Conservation (phyloP, 768 basidiomycete species). For the Trametes meyenii region DNA sequence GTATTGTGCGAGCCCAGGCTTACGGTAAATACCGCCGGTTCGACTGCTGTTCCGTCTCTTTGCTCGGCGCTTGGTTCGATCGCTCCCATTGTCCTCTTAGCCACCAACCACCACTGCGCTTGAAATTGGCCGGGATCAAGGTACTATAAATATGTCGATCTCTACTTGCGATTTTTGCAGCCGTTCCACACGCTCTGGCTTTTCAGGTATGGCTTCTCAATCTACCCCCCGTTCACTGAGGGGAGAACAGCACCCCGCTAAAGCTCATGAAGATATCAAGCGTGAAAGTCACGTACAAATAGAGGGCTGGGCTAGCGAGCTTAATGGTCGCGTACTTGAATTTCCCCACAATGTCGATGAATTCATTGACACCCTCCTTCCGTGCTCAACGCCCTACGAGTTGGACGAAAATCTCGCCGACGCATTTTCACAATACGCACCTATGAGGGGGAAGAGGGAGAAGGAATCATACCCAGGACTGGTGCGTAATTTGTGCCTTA, state of each 20-base stretch:
- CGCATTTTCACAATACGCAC: neutral
- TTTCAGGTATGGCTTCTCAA: slow-evolving; percentile 3
- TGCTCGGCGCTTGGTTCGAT: too few relatives aligned
- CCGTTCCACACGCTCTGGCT: neutral
- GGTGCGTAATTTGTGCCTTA: neutral
- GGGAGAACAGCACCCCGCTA: neutral
- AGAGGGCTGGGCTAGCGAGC: too few relatives aligned
- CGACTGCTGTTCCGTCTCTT: too few relatives aligned
- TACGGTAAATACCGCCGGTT: too few relatives aligned
- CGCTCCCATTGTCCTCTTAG: neutral
- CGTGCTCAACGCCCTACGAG: neutral
- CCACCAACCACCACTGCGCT: neutral
- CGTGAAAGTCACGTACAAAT: too few relatives aligned
- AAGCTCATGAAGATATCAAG: neutral
- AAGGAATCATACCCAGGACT: neutral
- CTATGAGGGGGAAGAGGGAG: neutral
- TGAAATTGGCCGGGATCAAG: neutral
- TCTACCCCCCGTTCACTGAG: neutral
- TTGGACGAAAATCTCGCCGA: neutral
- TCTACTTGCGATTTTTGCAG: neutral
- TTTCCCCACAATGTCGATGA: neutral
- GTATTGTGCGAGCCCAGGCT: too few relatives aligned
- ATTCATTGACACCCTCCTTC: slow-evolving; percentile 1
- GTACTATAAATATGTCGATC: neutral
- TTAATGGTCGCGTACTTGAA: neutral